phyloP scores from a whole-genome alignment of 345 rosid genomes.

The Acer yangbiense region DNA sequence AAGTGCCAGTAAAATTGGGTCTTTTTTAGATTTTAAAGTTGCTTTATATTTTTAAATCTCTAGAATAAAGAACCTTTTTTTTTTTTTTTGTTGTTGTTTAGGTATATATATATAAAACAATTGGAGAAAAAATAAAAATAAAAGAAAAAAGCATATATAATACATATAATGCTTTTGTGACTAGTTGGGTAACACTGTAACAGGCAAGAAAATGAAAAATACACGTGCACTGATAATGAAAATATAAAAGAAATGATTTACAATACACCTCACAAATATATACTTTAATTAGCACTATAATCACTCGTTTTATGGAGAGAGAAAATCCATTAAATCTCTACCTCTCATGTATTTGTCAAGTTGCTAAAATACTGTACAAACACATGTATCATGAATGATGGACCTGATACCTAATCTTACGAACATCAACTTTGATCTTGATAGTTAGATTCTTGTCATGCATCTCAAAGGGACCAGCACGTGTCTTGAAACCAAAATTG shows the following conservation, averaged over 20 bases:
- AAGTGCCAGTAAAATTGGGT: too few relatives aligned
- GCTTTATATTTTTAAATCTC: too few relatives aligned
- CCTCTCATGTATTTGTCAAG: constrained; percentile 11
- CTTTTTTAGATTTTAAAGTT: too few relatives aligned
- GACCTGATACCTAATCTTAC: neutral
- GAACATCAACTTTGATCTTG: neutral
- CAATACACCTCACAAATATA: too few relatives aligned
- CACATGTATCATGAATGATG: constrained; percentile 22
- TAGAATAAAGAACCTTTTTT: too few relatives aligned
- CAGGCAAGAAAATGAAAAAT: neutral
- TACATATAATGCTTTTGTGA: neutral
- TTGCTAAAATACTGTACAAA: constrained; percentile 2
- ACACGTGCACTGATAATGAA: neutral
- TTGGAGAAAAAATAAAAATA: too few relatives aligned
- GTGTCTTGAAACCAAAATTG: too few relatives aligned
- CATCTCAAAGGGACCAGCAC: neutral
- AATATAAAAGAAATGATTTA: too few relatives aligned
- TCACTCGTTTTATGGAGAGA: neutral
- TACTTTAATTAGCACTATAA: neutral
- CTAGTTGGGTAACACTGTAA: neutral
- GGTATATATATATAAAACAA: neutral
- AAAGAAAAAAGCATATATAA: too few relatives aligned
- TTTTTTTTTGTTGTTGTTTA: neutral
- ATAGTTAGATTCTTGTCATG: constrained; percentile 3
- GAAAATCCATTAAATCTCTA: neutral